A percentile compares a stretch with the other conserved stretches of the same genome.
These are phyloP conservation scores for Stellera chamaejasme DNA, from an alignment of 345 rosid species.

Conservation along the genomic window DNA sequence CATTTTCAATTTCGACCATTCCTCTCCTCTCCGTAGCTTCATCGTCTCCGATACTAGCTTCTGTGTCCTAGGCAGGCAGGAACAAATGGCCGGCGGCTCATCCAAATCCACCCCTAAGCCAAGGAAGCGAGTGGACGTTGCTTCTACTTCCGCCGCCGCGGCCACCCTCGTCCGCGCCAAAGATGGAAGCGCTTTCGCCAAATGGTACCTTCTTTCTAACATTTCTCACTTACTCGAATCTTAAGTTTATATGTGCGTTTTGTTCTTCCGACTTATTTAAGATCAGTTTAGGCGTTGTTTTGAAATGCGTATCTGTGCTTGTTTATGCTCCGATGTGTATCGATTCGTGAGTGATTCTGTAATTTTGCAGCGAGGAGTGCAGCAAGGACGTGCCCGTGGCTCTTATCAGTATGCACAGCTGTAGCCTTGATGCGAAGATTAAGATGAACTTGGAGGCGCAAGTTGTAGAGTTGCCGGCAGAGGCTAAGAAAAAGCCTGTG, in stretches of 20 bases:
- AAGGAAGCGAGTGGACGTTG: slow-evolving; percentile 76
- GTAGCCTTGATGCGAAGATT: slow-evolving; percentile 86
- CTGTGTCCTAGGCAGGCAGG: not conserved
- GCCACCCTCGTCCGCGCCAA: slow-evolving; percentile 54
- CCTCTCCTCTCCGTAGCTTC: too few relatives aligned
- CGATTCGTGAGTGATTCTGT: not conserved
- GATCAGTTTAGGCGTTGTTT: too few relatives aligned
- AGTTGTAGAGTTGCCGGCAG: slow-evolving; percentile 57
- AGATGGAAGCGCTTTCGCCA: slow-evolving; percentile 82
- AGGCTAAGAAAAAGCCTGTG: slow-evolving; percentile 48
- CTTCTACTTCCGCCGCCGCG: not conserved
- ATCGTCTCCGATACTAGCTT: too few relatives aligned
- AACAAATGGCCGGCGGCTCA: slow-evolving; percentile 27
- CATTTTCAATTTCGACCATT: too few relatives aligned
- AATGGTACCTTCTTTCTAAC: slow-evolving; percentile 35
- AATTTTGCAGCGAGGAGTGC: slow-evolving; percentile 62
- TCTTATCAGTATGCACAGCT: slow-evolving; percentile 66
- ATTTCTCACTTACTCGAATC: not conserved
- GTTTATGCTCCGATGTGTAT: not conserved
- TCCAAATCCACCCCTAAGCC: slow-evolving; percentile 42
- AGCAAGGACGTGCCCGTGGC: slow-evolving; percentile 68
- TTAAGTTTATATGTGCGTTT: too few relatives aligned
- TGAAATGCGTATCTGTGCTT: too few relatives aligned
- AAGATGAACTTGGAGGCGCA: slow-evolving; percentile 74
- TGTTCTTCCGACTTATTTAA: too few relatives aligned